Evolutionary conservation across 495 filamentous ascomycete genomes (phyloP), one percentile per base, ranked within the genome.

Genomic region (Podospora fimiseda): DNA sequence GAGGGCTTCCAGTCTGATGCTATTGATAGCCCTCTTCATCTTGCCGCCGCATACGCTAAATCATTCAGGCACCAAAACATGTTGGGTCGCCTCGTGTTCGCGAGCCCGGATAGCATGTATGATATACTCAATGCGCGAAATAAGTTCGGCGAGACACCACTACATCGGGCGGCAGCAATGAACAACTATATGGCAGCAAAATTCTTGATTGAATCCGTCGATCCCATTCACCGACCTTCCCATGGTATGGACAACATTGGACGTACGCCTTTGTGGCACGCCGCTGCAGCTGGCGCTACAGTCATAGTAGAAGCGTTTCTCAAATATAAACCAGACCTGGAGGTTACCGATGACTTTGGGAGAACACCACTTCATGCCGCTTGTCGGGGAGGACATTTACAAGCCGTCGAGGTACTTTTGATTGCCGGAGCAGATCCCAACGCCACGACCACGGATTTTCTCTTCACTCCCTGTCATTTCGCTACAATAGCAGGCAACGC

Each of bases 181-280:
- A 23, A 33, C 23, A 47, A 47, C n/a, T 14, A 27, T 33, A 1
- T 14, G 2, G 36, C 48, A 14, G 48, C 20, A 3, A 22, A 41
- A 20, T 41, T 20, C n/a, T 51, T 11, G 48, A 41, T 41, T 14
- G 45, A n/a, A 3, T 15, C 22, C 27, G 36, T 14, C 36, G 13
- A 11, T 22, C 6, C 15, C 41, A 41, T n/a, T n/a, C n/a, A n/a
- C n/a, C n/a, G n/a, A n/a, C n/a, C n/a, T n/a, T n/a, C n/a, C n/a
- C n/a, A n/a, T n/a, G n/a, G n/a, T n/a, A n/a, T n/a, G n/a, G 48
- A 51, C 37, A 2, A 13, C 4, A 14, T 51, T 41, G 48, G 48
- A 18, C 36, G 48, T 9, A 51, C 48, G 6, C 48, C 48, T 4
- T 14, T 51, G 7, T 51, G 36, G 36, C 48, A 51, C 20, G 48